Conservation (phyloP, 805 yeast species). For the Clavispora phyllophila region DNA sequence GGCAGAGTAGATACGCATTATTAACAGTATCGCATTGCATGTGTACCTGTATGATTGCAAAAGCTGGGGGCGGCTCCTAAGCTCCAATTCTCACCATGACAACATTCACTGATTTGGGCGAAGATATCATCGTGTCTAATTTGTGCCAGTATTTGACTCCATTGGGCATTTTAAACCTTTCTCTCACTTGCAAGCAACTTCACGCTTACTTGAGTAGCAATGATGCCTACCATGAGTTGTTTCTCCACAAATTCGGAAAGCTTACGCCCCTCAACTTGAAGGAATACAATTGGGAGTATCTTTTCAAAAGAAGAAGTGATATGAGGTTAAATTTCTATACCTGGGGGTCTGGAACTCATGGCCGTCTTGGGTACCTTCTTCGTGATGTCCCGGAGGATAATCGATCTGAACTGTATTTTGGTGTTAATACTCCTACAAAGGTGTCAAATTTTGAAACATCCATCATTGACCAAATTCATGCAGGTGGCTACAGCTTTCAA, state of each 20-base stretch:
- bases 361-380: constrained; percentile 43
- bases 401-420: constrained; percentile 13
- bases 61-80: background rate
- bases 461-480: constrained; percentile 43
- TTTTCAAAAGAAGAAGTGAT: constrained; percentile 36
- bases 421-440: constrained; percentile 33
- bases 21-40: background rate
- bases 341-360: constrained; percentile 45
- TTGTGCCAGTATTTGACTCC: constrained; percentile 29
- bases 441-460: constrained; percentile 31
- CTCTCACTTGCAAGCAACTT: constrained; percentile 20
- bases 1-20: background rate
- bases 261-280: constrained; percentile 36
- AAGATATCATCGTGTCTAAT: constrained; percentile 36
- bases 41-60: background rate
- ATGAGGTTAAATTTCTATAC: constrained; percentile 37
- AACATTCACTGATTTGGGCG: constrained; percentile 19
- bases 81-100: background rate
- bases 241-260: constrained; percentile 37
- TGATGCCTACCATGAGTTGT: constrained; percentile 34
- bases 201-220: constrained; percentile 24
- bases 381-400: constrained; percentile 21
- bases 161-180: constrained; percentile 26
- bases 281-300: constrained; percentile 46
- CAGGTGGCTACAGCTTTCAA: constrained; percentile 64